Conservation (phyloP, 805 yeast species). For the Millerozyma acaciae region DNA sequence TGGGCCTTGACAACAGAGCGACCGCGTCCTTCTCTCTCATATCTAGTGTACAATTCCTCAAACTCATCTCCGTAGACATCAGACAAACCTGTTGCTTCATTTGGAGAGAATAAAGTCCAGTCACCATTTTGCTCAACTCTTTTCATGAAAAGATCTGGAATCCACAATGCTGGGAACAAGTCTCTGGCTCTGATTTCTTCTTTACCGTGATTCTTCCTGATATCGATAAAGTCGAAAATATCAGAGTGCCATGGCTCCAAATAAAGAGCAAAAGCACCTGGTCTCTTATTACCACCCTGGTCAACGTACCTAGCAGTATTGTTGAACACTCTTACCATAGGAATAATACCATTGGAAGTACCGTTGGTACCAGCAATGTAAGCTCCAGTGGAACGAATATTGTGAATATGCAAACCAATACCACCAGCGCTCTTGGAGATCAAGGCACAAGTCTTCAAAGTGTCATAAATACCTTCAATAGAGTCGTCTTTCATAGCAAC, state of each 20-base stretch:
- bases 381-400: constrained; percentile 56
- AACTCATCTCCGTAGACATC: constrained; percentile 57
- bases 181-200: constrained; percentile 63
- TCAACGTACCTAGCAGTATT: constrained; percentile 62
- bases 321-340: constrained; percentile 61
- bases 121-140: constrained; percentile 53
- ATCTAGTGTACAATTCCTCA: constrained; percentile 46
- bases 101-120: constrained; percentile 59
- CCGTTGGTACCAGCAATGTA: constrained; percentile 63
- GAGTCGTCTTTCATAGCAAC: constrained; percentile 64
- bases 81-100: constrained; percentile 54
- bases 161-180: constrained; percentile 61
- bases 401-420: constrained; percentile 59
- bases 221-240: constrained; percentile 54
- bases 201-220: constrained; percentile 61
- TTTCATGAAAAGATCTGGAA: constrained; percentile 60
- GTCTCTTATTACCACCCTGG: constrained; percentile 64
- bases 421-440: constrained; percentile 64
- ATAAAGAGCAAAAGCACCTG: constrained; percentile 61
- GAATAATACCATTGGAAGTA: constrained; percentile 58
- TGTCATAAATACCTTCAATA: constrained; percentile 59
- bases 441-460: constrained; percentile 57
- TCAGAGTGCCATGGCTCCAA: constrained; percentile 65
- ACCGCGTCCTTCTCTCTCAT: constrained; percentile 51
- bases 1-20: constrained; percentile 52